Conservation (phyloP, 2,329 filamentous ascomycete genomes). For the Ophiostoma triangulosporum region DNA sequence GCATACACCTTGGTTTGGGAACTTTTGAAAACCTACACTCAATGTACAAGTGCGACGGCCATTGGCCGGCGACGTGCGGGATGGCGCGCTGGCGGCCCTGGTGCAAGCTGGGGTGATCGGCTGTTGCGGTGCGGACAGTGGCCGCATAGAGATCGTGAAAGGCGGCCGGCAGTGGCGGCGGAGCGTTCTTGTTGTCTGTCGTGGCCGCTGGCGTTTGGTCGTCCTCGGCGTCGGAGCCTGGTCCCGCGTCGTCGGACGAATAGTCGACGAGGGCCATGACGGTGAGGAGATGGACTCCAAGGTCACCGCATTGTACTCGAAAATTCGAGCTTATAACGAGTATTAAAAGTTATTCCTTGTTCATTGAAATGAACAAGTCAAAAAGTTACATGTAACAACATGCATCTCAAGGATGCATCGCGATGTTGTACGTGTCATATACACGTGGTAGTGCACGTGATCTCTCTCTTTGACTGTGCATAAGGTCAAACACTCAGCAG, state of each 20-base stretch:
- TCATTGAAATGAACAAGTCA: too few relatives aligned
- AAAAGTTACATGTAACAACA: too few relatives aligned
- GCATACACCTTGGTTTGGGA: too few relatives aligned
- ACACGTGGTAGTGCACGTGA: too few relatives aligned
- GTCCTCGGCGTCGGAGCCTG: not conserved
- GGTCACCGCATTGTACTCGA: too few relatives aligned
- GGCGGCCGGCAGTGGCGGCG: slow-evolving; percentile 62
- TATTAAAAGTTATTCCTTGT: too few relatives aligned
- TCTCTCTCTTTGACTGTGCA: too few relatives aligned
- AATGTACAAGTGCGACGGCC: slow-evolving; percentile 84
- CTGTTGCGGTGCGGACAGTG: slow-evolving; percentile 60
- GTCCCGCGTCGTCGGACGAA: slow-evolving; percentile 14
- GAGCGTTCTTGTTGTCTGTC: slow-evolving; percentile 7
- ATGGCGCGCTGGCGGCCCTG: slow-evolving; percentile 69
- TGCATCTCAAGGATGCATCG: too few relatives aligned
- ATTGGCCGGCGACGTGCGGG: slow-evolving; percentile 78
- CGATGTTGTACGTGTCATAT: too few relatives aligned
- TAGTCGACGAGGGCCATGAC: slow-evolving; percentile 27
- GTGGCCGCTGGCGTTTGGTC: not conserved
- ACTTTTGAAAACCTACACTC: slow-evolving; percentile 56
- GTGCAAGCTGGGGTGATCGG: slow-evolving; percentile 74
- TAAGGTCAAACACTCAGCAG: too few relatives aligned
- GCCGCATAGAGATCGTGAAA: slow-evolving; percentile 89
- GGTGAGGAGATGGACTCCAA: too few relatives aligned
- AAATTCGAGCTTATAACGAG: too few relatives aligned